Evolutionary conservation across 495 filamentous ascomycete species (phyloP).

Genomic region (Venustampulla echinocandica): DNA sequence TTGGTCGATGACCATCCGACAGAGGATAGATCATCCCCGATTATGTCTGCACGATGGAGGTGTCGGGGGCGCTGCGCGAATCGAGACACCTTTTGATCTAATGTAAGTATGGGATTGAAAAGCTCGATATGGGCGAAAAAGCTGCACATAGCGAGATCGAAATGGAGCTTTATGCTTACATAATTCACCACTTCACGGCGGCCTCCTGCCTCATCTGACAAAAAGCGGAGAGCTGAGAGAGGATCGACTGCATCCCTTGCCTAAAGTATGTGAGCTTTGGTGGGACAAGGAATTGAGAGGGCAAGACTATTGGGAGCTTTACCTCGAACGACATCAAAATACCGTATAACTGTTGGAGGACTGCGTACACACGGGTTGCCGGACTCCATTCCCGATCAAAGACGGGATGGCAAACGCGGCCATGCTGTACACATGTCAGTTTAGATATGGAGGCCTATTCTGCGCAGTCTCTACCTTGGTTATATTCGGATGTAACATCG

Average conservation of each 20-base stretch:
- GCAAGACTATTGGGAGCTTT: background rate
- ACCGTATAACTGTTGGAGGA: constrained; percentile 17
- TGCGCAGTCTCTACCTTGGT: constrained; percentile 11
- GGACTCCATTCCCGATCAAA: constrained; percentile 16
- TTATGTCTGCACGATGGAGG: constrained; percentile 6
- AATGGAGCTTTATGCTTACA: too few relatives aligned
- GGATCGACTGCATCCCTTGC: constrained; percentile 16
- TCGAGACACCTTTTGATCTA: background rate
- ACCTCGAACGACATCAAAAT: constrained; percentile 17
- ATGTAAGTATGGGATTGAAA: background rate
- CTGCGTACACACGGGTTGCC: constrained; percentile 3
- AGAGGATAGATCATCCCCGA: constrained; percentile 8
- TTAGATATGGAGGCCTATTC: too few relatives aligned
- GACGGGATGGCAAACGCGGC: constrained; percentile 17
- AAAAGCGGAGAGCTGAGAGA: constrained; percentile 11
- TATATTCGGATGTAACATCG: constrained; percentile 19
- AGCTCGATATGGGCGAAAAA: background rate
- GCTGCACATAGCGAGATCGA: background rate
- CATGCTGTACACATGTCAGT: constrained; percentile 12
- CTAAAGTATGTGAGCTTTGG: background rate
- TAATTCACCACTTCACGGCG: constrained; percentile 7
- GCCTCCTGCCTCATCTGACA: constrained; percentile 9
- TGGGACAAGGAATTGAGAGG: background rate
- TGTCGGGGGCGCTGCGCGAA: constrained; percentile 7
- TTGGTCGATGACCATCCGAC: background rate